Conservation (phyloP, 106 monocot genomes). For the Phalaenopsis aphrodite region DNA sequence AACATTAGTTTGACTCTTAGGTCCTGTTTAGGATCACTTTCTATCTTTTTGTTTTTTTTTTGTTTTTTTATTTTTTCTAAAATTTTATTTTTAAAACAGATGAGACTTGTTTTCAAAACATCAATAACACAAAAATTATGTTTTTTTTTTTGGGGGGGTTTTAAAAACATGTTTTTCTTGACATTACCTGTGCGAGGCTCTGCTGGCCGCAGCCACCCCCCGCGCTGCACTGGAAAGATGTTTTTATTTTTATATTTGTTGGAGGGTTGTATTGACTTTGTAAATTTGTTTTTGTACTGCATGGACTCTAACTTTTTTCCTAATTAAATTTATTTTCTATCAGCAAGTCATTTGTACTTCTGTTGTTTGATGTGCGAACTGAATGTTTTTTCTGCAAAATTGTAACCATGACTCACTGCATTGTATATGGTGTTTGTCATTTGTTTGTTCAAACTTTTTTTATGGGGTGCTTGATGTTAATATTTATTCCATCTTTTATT, state of each 20-base stretch:
- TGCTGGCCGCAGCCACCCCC: no score
- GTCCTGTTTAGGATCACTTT: no score
- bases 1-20: no score
- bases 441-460: background rate
- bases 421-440: background rate
- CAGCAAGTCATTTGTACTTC: no score
- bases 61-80: no score
- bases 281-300: background rate
- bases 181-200: no score
- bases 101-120: no score
- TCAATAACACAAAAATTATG: no score
- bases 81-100: no score
- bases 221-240: background rate
- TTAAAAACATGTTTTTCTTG: no score
- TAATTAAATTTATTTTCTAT: background rate
- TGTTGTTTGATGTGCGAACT: background rate
- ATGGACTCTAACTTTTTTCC: background rate
- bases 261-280: background rate
- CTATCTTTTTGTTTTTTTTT: no score
- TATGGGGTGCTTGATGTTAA: background rate
- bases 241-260: background rate
- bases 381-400: background rate
- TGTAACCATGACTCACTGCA: background rate
- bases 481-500: background rate
- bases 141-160: no score